Percentiles rank a stretch among this genome's conserved stretches.
Conservation (phyloP, 106 monocot species). For the Allium fistulosum region DNA sequence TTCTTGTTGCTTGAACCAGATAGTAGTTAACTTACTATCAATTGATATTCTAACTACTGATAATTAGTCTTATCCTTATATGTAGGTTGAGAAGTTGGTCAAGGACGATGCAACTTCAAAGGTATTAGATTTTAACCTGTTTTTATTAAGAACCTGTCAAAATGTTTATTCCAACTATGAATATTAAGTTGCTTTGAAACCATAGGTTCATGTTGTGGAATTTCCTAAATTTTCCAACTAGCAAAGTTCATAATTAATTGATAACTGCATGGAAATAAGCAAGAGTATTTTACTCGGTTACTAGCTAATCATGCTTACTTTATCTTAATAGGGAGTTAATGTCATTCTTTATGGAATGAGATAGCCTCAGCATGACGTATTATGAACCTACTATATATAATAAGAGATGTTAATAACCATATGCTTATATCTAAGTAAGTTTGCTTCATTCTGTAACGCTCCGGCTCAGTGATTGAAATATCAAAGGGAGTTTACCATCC, state of each 20-base stretch:
- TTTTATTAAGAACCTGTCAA: no score
- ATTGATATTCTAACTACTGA: no score
- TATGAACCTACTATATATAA: slow-evolving; percentile 72
- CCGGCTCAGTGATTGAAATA: no score
- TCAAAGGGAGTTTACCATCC: no score
- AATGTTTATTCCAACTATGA: no score
- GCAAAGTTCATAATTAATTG: no score
- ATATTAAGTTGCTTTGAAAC: no score
- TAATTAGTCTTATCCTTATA: not conserved
- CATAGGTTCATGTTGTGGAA: no score
- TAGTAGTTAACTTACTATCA: not conserved
- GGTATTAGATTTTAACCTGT: slow-evolving; percentile 17
- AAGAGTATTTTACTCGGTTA: no score
- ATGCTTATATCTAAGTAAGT: slow-evolving; percentile 59
- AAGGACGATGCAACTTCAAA: slow-evolving; percentile 81
- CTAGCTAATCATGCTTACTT: slow-evolving; percentile 7
- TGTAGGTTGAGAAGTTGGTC: slow-evolving; percentile 71
- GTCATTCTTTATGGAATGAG: slow-evolving; percentile 52
- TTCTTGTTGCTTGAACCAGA: not conserved
- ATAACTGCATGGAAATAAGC: no score
- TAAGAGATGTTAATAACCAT: slow-evolving; percentile 52
- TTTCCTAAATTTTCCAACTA: no score
- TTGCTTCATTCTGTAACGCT: no score
- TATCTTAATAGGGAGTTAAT: slow-evolving; percentile 41
- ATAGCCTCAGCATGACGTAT: slow-evolving; percentile 68